Base-by-base conservation (phyloP, 345 rosid genomes). In the Clarkia xantiana region DNA sequence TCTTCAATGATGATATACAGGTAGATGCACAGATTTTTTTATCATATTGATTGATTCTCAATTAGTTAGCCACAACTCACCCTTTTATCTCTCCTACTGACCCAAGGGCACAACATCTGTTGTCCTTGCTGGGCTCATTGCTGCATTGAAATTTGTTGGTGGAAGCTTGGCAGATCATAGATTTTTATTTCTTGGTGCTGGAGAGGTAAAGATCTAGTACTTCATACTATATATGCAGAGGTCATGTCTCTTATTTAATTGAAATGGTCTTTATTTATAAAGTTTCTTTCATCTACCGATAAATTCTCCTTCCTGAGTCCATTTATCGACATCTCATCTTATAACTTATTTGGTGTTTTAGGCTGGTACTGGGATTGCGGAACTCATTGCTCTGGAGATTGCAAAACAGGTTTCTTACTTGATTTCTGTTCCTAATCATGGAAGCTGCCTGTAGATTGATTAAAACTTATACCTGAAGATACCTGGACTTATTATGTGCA, bases 301-400 rank as follows among this genome's bases (percentile, higher is more conserved):
- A 22, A 22, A 22, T 22, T 22, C 25, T 22, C 25, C 25, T 22
- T 22, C 25, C 5, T 22, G 25, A 22, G 25, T 22, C 25, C 25
- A 22, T 22, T 5, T 22, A 22, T 52, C n/a, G 14, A 15, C 23
- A 17, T 36, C 23, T 14, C 41, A 40, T 12, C 13, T 15, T 22
- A 44, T 43, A 17, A 49, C 39, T 42, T 22, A 38, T 7, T 6
- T 45, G 16, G 18, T 18, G 18, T 67, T 66, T 57, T 74, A 90
- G 97, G 97, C 97, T 68, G 97, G 97, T 68, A 90, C 97, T 11
- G 97, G 97, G 59, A 90, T 90, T 56, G 97, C 94, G 13, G 88
- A 86, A 60, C 84, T 86, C 54, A 82, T 90, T 53, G 97, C 97
- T 60, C 90, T 78, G 51, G 88, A 90, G 78, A 79, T 82, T 22